Conservation (phyloP, 1,139 yeast genomes). For the Lodderomyces beijingensis region DNA sequence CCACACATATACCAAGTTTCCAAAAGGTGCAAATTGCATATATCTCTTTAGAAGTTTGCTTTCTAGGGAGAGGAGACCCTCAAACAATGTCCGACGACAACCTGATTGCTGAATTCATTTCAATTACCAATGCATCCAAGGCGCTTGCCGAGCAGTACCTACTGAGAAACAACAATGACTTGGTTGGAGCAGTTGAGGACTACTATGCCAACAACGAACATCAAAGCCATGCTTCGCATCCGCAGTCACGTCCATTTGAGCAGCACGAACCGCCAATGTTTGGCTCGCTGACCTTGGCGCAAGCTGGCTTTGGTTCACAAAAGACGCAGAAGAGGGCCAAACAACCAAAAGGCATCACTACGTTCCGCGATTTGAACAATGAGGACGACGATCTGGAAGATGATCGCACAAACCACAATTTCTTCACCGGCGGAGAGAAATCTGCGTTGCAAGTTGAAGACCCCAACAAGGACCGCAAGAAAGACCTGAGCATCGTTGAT, state of each 20-base stretch:
- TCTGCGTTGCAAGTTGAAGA: slow-evolving; percentile 92
- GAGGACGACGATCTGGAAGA: slow-evolving; percentile 51
- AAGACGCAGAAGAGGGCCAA: not conserved
- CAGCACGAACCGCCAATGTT: slow-evolving; percentile 4
- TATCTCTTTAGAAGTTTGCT: too few species aligned
- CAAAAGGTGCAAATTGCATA: too few species aligned
- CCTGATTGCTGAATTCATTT: slow-evolving; percentile 50
- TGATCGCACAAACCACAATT: slow-evolving; percentile 63
- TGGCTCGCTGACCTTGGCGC: not conserved
- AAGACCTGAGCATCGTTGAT: slow-evolving; percentile 43
- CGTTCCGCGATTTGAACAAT: slow-evolving; percentile 50
- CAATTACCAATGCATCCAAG: slow-evolving; percentile 34
- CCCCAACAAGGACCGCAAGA: slow-evolving; percentile 54
- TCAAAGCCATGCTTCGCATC: not conserved
- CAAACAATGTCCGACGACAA: slow-evolving; percentile 10
- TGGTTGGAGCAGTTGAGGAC: slow-evolving; percentile 42
- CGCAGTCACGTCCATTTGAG: slow-evolving; percentile 7
- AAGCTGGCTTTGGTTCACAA: not conserved
- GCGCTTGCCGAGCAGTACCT: slow-evolving; percentile 43
- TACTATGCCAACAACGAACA: slow-evolving; percentile 24
- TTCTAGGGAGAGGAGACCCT: too few species aligned
- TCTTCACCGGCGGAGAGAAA: slow-evolving; percentile 95
- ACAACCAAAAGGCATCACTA: slow-evolving; percentile 23
- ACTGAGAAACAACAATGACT: slow-evolving; percentile 32
- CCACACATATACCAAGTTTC: too few species aligned